These are phyloP conservation scores for Podosphaera fusca DNA, from an alignment of 2,329 filamentous ascomycete genomes.

Conservation along the genomic window DNA sequence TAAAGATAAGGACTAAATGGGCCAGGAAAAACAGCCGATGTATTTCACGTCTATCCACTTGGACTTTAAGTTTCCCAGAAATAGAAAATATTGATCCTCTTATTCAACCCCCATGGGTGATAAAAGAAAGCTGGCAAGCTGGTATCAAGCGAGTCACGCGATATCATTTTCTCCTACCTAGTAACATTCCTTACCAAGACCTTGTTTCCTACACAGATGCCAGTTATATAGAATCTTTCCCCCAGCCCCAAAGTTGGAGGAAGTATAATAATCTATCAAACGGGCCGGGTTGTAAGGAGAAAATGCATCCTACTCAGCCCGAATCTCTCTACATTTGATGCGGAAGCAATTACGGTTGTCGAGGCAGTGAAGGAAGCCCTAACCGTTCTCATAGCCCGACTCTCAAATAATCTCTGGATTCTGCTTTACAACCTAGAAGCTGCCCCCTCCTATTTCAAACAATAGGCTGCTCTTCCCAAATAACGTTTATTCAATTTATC, in stretches of 20 bases:
- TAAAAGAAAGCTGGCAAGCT: background rate
- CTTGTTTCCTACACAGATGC: background rate
- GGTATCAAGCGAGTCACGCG: background rate
- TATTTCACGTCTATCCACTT: background rate
- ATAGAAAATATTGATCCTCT: background rate
- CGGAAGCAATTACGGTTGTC: background rate
- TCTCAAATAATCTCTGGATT: too few species aligned
- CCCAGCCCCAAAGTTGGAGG: background rate
- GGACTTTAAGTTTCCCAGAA: background rate
- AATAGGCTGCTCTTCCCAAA: too few species aligned
- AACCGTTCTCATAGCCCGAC: too few species aligned
- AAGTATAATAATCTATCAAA: background rate
- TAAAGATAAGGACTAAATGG: background rate
- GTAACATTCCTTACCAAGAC: background rate
- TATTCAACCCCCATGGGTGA: background rate
- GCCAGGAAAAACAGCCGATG: background rate
- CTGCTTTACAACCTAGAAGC: too few species aligned
- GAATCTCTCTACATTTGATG: background rate
- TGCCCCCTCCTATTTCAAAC: too few species aligned
- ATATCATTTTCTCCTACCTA: background rate
- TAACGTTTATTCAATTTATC: too few species aligned
- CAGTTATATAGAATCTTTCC: background rate
- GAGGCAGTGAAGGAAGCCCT: too few species aligned
- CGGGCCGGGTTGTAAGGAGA: background rate
- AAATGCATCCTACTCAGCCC: background rate